phyloP scores from a whole-genome alignment of 1,284 basidiomycete species.

The Apiotrichum domesticum region DNA sequence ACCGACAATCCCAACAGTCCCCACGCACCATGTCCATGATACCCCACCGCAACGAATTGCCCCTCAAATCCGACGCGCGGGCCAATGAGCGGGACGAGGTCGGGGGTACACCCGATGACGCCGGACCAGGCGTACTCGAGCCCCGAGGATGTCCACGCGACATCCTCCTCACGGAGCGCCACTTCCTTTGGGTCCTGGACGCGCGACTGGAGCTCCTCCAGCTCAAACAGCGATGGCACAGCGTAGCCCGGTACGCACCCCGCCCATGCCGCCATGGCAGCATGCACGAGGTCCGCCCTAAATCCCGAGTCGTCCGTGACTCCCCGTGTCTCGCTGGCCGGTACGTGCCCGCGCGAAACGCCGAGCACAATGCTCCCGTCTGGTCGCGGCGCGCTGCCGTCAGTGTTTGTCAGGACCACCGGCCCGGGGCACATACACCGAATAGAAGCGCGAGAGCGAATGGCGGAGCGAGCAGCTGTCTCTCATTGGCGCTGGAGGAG shows the following conservation, averaged over 20 bases:
- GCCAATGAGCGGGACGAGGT: conserved; percentile 36
- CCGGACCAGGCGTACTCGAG: conserved; percentile 39
- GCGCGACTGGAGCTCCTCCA: too few relatives aligned
- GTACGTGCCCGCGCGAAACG: conserved; percentile 19
- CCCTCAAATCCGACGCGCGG: conserved; percentile 27
- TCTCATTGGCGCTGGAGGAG: conserved; percentile 23
- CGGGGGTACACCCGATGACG: conserved; percentile 37
- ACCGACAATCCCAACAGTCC: too few relatives aligned
- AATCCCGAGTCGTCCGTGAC: too few relatives aligned
- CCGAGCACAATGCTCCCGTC: conserved; percentile 34
- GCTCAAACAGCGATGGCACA: background rate
- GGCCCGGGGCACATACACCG: conserved; percentile 19
- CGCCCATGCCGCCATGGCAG: conserved; percentile 10
- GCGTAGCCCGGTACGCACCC: conserved; percentile 10
- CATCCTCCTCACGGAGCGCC: too few relatives aligned
- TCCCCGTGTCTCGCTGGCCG: background rate
- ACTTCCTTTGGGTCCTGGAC: too few relatives aligned
- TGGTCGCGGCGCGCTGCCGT: conserved; percentile 22
- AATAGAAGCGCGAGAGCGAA: conserved; percentile 31
- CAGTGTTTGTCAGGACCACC: background rate
- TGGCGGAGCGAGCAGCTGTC: conserved; percentile 32
- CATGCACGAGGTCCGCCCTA: conserved; percentile 6
- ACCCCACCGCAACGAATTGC: conserved; percentile 36
- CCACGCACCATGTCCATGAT: conserved; percentile 39
- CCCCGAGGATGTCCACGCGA: conserved; percentile 8